Evolutionary conservation across 495 filamentous ascomycete species (phyloP), one percentile per base, ranked within the genome.

Genomic region (Xylaria curta): DNA sequence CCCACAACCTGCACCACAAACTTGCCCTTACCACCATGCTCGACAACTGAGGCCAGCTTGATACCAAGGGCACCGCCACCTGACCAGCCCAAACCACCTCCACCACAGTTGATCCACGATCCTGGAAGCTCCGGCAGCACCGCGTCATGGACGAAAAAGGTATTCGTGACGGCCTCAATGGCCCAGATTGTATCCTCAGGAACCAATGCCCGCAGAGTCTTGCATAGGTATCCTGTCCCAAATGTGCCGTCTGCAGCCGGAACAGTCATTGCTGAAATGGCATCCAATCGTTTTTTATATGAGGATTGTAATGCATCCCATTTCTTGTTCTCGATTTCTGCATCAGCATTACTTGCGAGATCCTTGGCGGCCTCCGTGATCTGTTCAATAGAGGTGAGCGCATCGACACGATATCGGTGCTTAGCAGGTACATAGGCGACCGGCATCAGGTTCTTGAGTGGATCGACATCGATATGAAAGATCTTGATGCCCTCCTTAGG

Each of bases 1-100:
- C 95, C 95, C 1, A 97, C 95, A 56, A 98, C 91, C 73, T 97
- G 94, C 69, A 92, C 92, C 3, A 98, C 94, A 75, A 98, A 97
- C 75, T 93, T 93, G 42, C 90, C 89, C 79, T 91, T 92, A 31
- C 88, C 87, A 26, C 82, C 81, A 33, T 89, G 87, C 54, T 91
- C 84, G 31, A 79, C 80, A 66, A 94, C 91, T 0, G 89, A 87
- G 6, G 94, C 95, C 31, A 98, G 87, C 79, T 97, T 97, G 78
- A 97, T 93, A 19, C 95, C 95, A 4, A 97, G 81, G 2, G 93
- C 89, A 68, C 88, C 95, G 56, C 95, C 95, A 26, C 95, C 95
- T n/a, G 92, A 95, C 95, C 95, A 98, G 24, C 95, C 95, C 0
- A 98, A 86, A 4, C 95, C 95, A 46, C 95, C 95, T 42, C 95